Base-by-base conservation (phyloP, 2,329 filamentous ascomycete genomes). In the Aphanoascus verrucosus region DNA sequence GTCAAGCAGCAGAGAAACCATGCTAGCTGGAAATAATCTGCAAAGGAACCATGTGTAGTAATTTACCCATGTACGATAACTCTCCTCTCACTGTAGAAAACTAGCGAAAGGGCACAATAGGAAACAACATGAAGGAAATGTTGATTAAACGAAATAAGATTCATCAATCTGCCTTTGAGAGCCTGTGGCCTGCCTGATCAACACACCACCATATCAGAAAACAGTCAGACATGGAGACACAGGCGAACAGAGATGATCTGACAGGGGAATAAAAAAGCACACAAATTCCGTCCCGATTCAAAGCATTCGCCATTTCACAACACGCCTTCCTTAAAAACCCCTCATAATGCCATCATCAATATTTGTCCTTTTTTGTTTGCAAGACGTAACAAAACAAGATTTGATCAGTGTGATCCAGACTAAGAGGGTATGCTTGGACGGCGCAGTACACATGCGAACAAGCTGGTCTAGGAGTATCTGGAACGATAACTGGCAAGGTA, bases 341-440 rank as follows among this genome's bases (percentile, higher is more conserved):
- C 43, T 52, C 50, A 52, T 52, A 52, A 52, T 52, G 50, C 50
- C 50, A 52, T 52, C 50, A 52, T 52, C 42, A n/a, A 52, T 12
- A 52, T 52, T 52, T 17, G 23, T 28, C 38, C 32, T 20, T 42
- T 52, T 31, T 46, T 37, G 23, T n/a, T 40, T 52, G 42, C 43
- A 46, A n/a, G 50, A 46, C 50, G 46, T 37, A 46, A 52, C 42
- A 46, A 32, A 51, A 45, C 34, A 42, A n/a, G 20, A 34, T 46
- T 46, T 52, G 50, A 46, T 20, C 50, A 52, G 50, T 52, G 45
- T 42, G 46, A 52, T 52, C 50, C 50, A 52, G 42, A 46, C 46
- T 52, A 41, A 45, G 50, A 52, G 41, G 50, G 50, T 19, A 52
- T 52, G 42, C 50, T 52, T 23, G 50, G 23, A 46, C 35, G 42